Base-by-base conservation (phyloP, 2,329 filamentous ascomycete genomes). In the Scytalidium sp. region DNA sequence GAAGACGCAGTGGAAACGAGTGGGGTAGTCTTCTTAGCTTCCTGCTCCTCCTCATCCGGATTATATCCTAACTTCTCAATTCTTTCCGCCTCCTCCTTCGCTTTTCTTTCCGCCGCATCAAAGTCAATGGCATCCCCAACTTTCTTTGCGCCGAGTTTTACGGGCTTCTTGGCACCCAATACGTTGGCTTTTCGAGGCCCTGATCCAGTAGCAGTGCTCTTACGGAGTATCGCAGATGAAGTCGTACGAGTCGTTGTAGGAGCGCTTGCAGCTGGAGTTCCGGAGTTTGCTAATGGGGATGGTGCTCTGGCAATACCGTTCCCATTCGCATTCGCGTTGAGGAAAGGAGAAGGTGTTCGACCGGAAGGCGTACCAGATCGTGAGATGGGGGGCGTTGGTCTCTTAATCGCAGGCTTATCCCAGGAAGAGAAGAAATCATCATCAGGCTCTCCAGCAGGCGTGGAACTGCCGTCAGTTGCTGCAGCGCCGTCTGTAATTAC, bases 361-460 rank as follows among this genome's bases (percentile, higher is more conserved):
- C 87, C 87, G 3, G 89, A 86, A 13, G 93, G 93, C 2, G 94
- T 97, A 46, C 84, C 85, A 41, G 90, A 94, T 64, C 94, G 87
- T 32, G 93, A 97, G 41, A 94, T 81, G 15, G 94, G 93, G 58
- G 96, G 96, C 56, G 90, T 97, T 29, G 93, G 93, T 61, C 91
- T 85, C 79, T 97, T 99, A 73, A 99, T 95, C 3, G 91, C 83
- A 19, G 94, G 94, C 75, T 97, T 97, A 66, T 97, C 94, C 94
- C 93, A 99, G 1, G 91, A 97, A 9, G 93, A 96, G 73, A 99
- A 99, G 78, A 99, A 99, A 68, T 97, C 94, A 64, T 97, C 92
- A 19, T 87, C 85, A 19, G 82, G 78, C 59, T 96, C 91, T 58
- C 84, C 87, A 42, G 87, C 81, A n/a, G 92, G 89, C 10, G 90